Base-by-base conservation (phyloP, 495 filamentous ascomycete species). In the Podospora appendiculata region DNA sequence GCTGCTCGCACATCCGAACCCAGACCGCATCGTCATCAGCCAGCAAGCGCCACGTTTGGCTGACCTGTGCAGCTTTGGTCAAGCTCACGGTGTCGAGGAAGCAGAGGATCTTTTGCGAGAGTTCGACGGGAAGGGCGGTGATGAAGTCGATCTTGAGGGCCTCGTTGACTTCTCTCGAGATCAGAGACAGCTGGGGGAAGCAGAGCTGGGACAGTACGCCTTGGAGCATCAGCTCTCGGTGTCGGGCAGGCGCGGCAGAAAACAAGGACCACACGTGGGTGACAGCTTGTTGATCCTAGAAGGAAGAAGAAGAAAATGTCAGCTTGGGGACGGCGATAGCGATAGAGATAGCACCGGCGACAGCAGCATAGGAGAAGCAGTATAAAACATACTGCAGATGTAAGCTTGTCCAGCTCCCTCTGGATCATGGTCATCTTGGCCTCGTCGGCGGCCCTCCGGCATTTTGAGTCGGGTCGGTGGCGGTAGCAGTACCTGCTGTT, bases 1-100 rank as follows among this genome's bases (percentile, higher is more conserved):
- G 93, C 61, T 99, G 93, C 71, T 96, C 91, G 62, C 93, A 99
- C 92, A 99, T 97, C 50, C 84, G 86, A 58, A 96, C 92, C 93
- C 93, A 99, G 2, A 99, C 93, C 19, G 96, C 85, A 69, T 99
- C 92, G 62, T 95, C 90, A 65, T 96, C 94, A 2, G 93, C 93
- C 25, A 99, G 67, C 47, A 77, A 77, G 51, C 87, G 80, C 93
- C 93, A 99, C 51, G 83, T 78, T 50, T 82, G 82, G 64, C 89
- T 96, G 38, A 99, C 94, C 68, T 96, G 94, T 3, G 94, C 89
- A 8, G 92, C 93, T 65, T 95, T 95, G 75, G 94, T 97, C 8
- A 99, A 77, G n/a, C 91, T 96, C 6, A 87, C 86, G 7, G 92
- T 95, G 63, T 99, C 94, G 40, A 99, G 83, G 59, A 87, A 94